phyloP scores from a whole-genome alignment of 2,329 filamentous ascomycete species.

The Diplocarpon rosae region DNA sequence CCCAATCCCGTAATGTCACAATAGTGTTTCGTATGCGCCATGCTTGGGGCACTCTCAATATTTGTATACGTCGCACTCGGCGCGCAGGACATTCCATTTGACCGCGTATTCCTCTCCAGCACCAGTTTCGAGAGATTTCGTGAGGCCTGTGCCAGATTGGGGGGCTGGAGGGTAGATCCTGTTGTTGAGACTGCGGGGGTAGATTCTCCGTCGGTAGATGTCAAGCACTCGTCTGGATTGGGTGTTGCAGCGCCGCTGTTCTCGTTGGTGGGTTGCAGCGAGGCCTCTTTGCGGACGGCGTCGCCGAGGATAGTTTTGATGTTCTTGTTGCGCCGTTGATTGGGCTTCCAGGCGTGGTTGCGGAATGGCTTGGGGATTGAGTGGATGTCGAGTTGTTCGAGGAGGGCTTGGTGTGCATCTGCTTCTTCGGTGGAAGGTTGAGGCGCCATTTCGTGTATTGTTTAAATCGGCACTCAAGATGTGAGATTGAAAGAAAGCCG shows the following conservation, averaged over 20 bases:
- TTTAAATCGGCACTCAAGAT: neutral
- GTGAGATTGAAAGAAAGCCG: neutral
- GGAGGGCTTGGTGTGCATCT: conserved; percentile 68
- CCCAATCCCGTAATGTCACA: conserved; percentile 91
- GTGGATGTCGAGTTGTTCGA: conserved; percentile 88
- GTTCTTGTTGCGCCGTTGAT: conserved; percentile 96
- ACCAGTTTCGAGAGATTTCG: conserved; percentile 80
- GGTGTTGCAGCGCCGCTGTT: conserved; percentile 73
- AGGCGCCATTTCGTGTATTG: conserved; percentile 21
- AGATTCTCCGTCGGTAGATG: conserved; percentile 36
- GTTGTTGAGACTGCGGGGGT: conserved; percentile 36
- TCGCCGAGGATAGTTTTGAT: conserved; percentile 94
- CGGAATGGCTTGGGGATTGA: conserved; percentile 80
- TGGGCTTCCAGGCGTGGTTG: conserved; percentile 80
- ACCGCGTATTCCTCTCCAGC: conserved; percentile 64
- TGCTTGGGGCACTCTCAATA: conserved; percentile 84
- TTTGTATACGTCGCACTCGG: conserved; percentile 85
- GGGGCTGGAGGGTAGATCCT: conserved; percentile 32
- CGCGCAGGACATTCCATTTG: conserved; percentile 31
- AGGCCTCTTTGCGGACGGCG: conserved; percentile 80
- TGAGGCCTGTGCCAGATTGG: conserved; percentile 81
- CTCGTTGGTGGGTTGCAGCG: conserved; percentile 67
- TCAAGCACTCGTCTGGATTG: conserved; percentile 37
- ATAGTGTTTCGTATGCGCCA: conserved; percentile 78
- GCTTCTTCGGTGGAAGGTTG: conserved; percentile 27